Base-by-base conservation (phyloP, 192 early-diverging fungal species). In the Gorgonomyces haynaldii region DNA sequence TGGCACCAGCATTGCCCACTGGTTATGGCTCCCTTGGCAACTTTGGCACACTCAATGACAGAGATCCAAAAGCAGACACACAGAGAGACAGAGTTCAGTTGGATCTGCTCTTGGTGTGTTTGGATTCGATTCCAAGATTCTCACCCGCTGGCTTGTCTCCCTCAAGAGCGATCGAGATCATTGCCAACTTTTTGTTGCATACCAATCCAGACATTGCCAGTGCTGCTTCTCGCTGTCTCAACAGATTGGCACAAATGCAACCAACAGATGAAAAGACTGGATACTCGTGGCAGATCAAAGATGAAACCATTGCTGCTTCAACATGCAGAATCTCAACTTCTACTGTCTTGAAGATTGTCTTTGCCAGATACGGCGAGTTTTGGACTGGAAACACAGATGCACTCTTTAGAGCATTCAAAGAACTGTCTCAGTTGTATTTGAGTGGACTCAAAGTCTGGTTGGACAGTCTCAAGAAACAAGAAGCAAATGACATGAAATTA, bases 121-220 rank as follows among this genome's bases (percentile, higher is more conserved):
- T 93, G 12, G 79, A 83, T 32, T 64, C 71, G 30, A 56, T 91
- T 20, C 89, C 89, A 8, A 61, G 84, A 4, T 59, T 81, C 9
- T 63, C 72, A 41, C 85, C 84, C 25, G 67, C 78, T 5, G 79
- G 81, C 22, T 60, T 85, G 0, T 58, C 67, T 0, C 56, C 80
- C 10, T 52, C 62, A 15, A 74, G 69, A 32, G 42, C 94, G 1
- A 68, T 94, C 0, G 92, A 93, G 26, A 81, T 87, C 50, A 54
- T 98, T 17, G 68, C 80, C 13, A 66, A 81, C 21, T 96, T 86
- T 43, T 73, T 83, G 0, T 65, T 88, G 2, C 91, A 94, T 62
- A 70, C 78, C n/a, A 91, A 98, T 61, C 80, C 84, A 26, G 71
- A 79, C 20, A 66, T 98, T 2, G 78, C 83, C 3, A 69, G 65